A percentile compares a stretch with the other conserved stretches of the same genome.
These are phyloP conservation scores for Mortierella claussenii DNA, from an alignment of 192 early-diverging fungal species.

Conservation along the genomic window DNA sequence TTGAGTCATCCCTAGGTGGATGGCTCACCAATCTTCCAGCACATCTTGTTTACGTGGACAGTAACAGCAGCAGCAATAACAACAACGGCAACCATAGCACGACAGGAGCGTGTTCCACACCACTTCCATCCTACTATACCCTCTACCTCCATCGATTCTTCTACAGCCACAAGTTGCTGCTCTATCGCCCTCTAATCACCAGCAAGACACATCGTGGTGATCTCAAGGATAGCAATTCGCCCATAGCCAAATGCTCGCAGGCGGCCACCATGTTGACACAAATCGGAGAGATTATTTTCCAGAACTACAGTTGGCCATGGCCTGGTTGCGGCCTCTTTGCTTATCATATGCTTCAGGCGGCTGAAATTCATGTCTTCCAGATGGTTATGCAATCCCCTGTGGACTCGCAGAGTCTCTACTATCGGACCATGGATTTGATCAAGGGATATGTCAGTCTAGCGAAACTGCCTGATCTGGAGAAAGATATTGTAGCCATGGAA, in stretches of 20 bases:
- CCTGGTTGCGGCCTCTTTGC: conserved; percentile 53
- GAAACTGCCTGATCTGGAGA: conserved; percentile 38
- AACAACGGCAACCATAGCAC: background rate
- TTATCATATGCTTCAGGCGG: conserved; percentile 51
- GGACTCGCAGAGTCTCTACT: conserved; percentile 38
- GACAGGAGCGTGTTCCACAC: conserved; percentile 1
- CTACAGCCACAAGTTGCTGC: conserved; percentile 38
- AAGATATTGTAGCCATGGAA: conserved; percentile 46
- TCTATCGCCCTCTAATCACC: conserved; percentile 44
- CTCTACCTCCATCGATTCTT: conserved; percentile 53
- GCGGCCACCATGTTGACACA: conserved; percentile 42
- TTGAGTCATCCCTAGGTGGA: conserved; percentile 25
- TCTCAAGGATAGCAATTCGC: conserved; percentile 27
- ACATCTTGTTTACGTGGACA: conserved; percentile 38
- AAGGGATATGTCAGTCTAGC: conserved; percentile 50
- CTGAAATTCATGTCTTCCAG: conserved; percentile 52
- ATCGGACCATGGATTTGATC: conserved; percentile 48
- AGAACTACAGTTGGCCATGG: conserved; percentile 54
- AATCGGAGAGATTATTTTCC: conserved; percentile 54
- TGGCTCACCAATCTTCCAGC: conserved; percentile 44
- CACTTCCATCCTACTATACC: conserved; percentile 50
- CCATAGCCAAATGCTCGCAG: conserved; percentile 42
- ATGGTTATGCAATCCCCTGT: conserved; percentile 43
- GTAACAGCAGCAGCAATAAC: background rate
- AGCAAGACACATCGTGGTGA: conserved; percentile 46